Conservation (phyloP, 768 basidiomycete species). For the Lenzites betulinus region DNA sequence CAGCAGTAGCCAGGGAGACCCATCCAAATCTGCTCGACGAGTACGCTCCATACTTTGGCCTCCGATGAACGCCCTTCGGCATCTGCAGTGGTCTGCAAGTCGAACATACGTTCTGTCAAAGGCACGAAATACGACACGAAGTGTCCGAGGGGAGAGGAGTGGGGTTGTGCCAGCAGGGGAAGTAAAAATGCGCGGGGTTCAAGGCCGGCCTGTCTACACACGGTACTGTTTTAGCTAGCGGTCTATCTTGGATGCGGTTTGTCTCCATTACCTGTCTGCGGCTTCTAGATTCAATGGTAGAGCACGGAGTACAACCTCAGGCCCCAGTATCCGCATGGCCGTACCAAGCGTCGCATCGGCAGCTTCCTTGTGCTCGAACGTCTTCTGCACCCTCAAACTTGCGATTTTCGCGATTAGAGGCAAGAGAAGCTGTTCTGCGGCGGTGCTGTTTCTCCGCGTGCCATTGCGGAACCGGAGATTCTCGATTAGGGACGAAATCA, state of each 20-base stretch:
- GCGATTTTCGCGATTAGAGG: constrained; percentile 72
- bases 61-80: constrained; percentile 73
- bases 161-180: constrained; percentile 79
- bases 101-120: constrained; percentile 90
- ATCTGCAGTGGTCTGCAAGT: constrained; percentile 80
- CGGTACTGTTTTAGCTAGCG: neutral
- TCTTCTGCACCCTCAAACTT: constrained; percentile 72
- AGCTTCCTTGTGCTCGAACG: constrained; percentile 88
- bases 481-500: constrained; percentile 69
- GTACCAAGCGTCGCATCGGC: constrained; percentile 78
- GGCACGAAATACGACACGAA: constrained; percentile 93
- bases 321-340: constrained; percentile 86
- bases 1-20: constrained; percentile 92
- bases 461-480: constrained; percentile 56
- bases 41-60: constrained; percentile 93
- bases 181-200: constrained; percentile 92
- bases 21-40: constrained; percentile 92
- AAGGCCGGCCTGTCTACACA: constrained; percentile 58
- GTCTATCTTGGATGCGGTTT: neutral
- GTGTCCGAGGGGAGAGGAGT: constrained; percentile 80
- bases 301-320: constrained; percentile 68
- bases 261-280: constrained; percentile 61
- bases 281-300: constrained; percentile 90
- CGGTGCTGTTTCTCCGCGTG: constrained; percentile 46
- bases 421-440: constrained; percentile 70